phyloP scores from a whole-genome alignment of 2,329 filamentous ascomycete species.

The Beauveria medogensis region DNA sequence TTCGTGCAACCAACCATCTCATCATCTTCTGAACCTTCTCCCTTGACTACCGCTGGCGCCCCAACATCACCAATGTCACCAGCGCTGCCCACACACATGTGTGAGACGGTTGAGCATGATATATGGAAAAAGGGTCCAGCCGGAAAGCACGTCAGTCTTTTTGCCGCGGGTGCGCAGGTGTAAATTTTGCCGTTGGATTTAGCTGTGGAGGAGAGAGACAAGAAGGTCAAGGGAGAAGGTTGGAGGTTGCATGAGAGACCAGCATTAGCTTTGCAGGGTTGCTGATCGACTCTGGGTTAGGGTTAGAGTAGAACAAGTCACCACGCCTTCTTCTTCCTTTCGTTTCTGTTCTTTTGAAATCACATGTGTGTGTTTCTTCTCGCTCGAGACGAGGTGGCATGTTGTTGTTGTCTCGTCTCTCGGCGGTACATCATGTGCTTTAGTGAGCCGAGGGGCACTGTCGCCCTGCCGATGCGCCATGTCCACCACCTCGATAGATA shows the following conservation, averaged over 20 bases:
- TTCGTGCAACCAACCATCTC: too few relatives aligned
- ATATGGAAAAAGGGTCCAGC: too few relatives aligned
- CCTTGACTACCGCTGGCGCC: too few relatives aligned
- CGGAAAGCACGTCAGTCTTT: not conserved
- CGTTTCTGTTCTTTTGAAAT: too few relatives aligned
- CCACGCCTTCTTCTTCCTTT: not conserved
- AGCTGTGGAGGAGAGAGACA: constrained; percentile 8
- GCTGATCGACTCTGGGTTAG: not conserved
- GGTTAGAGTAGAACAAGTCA: not conserved
- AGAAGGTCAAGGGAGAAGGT: not conserved
- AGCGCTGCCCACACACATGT: too few relatives aligned
- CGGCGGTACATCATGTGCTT: too few relatives aligned
- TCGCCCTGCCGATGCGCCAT: not conserved
- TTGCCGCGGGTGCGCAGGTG: not conserved
- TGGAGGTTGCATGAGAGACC: not conserved
- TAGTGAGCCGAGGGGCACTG: too few relatives aligned
- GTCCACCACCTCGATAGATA: not conserved
- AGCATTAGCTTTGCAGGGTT: constrained; percentile 1
- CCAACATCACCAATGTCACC: too few relatives aligned
- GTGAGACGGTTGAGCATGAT: too few relatives aligned
- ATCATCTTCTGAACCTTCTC: too few relatives aligned
- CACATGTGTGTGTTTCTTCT: not conserved
- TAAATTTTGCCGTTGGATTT: not conserved
- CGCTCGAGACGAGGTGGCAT: not conserved
- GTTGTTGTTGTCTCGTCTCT: not conserved